Evolutionary conservation across 129 eudicot genomes (phyloP), one percentile per base, ranked within the genome.

Genomic region (Ambrosia trifida): DNA sequence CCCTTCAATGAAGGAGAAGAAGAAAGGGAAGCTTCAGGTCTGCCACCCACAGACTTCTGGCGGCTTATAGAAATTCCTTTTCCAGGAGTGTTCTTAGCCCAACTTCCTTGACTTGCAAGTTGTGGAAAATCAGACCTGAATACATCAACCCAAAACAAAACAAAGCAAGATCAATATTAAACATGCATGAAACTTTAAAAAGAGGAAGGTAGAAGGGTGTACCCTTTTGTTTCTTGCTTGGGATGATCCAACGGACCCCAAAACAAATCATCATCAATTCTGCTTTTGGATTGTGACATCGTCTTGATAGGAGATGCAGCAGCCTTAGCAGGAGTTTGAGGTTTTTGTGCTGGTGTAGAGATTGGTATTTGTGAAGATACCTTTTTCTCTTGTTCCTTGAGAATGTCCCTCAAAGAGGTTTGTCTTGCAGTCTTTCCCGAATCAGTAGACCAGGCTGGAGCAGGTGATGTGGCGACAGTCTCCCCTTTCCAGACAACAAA

Each of bases 381-480:
- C 50, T 84, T 89, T 70, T 77, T 88, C 77, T 81, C 91, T 67
- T 94, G 99, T 74, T 94, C 99, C 69, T 80, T 90, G n/a, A 90
- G 73, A 49, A 94, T 94, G 72, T 94, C 99, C 82, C 99, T 87
- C 61, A 94, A 70, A 10, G 99, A 94, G 24, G 96, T 63, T 6
- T 79, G 83, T 45, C 82, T 75, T 12, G 84, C 50, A 57, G 59
- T 14, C 70, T 88, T 94, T 33, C 84, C 91, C 6, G 99, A 80
- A 64, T 94, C 99, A 54, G 87, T 80, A n/a, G 94, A 87, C 99
- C 99, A 94, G 13, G 99, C 99, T 19, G 96, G 99, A 19, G 91
- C 85, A 70, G 96, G 86, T 3, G 90, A 50, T 44, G 89, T 52
- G 65, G 72, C 71, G 1, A 88, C 74, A 24, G 83, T 12, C 58